Evolutionary conservation across 768 basidiomycete genomes (phyloP).

Genomic region (Lactarius indigo): DNA sequence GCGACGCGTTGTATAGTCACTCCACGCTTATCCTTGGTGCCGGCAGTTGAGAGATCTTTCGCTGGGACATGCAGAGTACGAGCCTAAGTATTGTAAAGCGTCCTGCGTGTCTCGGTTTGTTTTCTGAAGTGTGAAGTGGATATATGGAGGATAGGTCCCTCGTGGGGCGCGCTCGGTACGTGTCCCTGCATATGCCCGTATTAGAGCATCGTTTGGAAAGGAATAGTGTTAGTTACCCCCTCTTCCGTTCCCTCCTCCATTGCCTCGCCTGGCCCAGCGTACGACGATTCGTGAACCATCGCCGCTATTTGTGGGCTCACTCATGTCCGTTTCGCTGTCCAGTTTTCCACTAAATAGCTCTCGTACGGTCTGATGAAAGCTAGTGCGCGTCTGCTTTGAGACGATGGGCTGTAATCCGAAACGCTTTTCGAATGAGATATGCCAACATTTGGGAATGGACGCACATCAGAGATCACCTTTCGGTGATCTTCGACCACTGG

Average conservation of each 20-base stretch:
- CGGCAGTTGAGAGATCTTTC: constrained; percentile 86
- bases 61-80: constrained; percentile 70
- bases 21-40: constrained; percentile 98
- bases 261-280: constrained; percentile 63
- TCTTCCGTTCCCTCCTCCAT: constrained; percentile 48
- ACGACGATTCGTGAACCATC: constrained; percentile 77
- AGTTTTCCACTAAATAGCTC: constrained; percentile 80
- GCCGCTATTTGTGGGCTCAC: constrained; percentile 43
- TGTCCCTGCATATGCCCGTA: constrained; percentile 20
- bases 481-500: constrained; percentile 57
- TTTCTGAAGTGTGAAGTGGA: constrained; percentile 96
- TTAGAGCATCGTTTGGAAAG: not conserved
- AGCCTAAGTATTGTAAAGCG: constrained; percentile 74
- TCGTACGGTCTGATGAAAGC: constrained; percentile 77
- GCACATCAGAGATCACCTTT: constrained; percentile 78
- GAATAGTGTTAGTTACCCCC: constrained; percentile 30
- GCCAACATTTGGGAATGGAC: constrained; percentile 33
- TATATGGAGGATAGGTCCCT: constrained; percentile 77
- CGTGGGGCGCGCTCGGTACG: constrained; percentile 48
- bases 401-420: constrained; percentile 60
- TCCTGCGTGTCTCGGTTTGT: constrained; percentile 98
- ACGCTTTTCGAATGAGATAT: constrained; percentile 11
- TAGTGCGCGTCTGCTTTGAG: constrained; percentile 76
- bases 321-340: constrained; percentile 73
- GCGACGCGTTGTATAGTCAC: constrained; percentile 93